phyloP scores from a whole-genome alignment of 176 grass and related monocot species.

The Thinopyrum elongatum region DNA sequence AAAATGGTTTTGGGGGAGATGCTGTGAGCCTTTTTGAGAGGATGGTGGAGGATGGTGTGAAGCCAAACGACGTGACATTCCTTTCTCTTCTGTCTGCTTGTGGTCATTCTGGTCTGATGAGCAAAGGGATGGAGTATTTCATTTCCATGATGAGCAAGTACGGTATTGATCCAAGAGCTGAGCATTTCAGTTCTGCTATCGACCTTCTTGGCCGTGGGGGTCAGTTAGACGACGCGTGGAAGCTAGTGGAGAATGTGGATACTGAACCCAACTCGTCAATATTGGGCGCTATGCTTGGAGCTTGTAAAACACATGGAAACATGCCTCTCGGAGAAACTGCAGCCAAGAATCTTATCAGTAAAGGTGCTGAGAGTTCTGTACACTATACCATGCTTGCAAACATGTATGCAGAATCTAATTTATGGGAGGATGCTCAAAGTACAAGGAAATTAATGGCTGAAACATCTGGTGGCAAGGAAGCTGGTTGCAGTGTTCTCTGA shows the following conservation, averaged over 20 bases:
- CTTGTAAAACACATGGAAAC: conserved; percentile 61
- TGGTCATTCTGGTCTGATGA: conserved; percentile 58
- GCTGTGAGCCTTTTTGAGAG: conserved; percentile 64
- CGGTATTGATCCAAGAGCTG: conserved; percentile 63
- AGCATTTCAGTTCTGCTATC: conserved; percentile 79
- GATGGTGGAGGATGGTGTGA: conserved; percentile 75
- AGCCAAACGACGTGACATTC: conserved; percentile 88
- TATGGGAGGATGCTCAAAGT: conserved; percentile 65
- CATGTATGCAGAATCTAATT: conserved; percentile 62
- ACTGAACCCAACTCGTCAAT: conserved; percentile 53
- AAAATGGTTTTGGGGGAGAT: conserved; percentile 52
- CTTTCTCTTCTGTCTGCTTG: conserved; percentile 70
- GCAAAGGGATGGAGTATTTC: conserved; percentile 66
- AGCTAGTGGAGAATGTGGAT: conserved; percentile 48
- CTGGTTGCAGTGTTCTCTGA: conserved; percentile 52
- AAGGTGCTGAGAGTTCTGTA: conserved; percentile 54
- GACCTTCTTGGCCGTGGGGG: conserved; percentile 82
- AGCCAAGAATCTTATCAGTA: conserved; percentile 46
- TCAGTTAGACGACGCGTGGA: conserved; percentile 69
- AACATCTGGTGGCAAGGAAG: conserved; percentile 47
- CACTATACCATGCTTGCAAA: conserved; percentile 79
- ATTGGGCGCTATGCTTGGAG: conserved; percentile 76
- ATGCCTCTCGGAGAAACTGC: conserved; percentile 57
- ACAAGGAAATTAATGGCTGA: conserved; percentile 55
- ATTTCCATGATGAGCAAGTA: conserved; percentile 70